A percentile compares a stretch with the other conserved stretches of the same genome.
phyloP scores from a whole-genome alignment of 2,329 filamentous ascomycete species.

The Trichoderma sp. region DNA sequence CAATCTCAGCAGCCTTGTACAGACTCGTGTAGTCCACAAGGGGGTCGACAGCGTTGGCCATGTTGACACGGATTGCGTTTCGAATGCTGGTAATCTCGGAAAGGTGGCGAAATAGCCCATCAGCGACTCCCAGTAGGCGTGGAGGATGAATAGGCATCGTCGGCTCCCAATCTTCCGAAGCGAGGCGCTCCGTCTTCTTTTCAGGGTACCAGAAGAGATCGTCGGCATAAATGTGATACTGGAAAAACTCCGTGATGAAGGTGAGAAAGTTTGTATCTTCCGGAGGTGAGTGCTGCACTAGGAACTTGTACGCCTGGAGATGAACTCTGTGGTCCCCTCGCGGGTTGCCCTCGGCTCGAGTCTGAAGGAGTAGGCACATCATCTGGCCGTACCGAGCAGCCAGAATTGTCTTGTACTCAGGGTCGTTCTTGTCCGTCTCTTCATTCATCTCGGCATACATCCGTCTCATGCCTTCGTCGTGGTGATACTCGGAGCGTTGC shows the following conservation, averaged over 20 bases:
- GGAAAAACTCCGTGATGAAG: slow-evolving; percentile 75
- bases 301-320: slow-evolving; percentile 69
- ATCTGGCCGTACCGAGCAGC: slow-evolving; percentile 62
- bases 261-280: slow-evolving; percentile 62
- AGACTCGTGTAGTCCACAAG: slow-evolving; percentile 71
- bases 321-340: slow-evolving; percentile 75
- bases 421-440: slow-evolving; percentile 42
- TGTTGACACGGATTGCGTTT: slow-evolving; percentile 68
- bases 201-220: slow-evolving; percentile 55
- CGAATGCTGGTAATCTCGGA: slow-evolving; percentile 76
- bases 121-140: slow-evolving; percentile 74
- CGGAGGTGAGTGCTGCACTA: slow-evolving; percentile 63
- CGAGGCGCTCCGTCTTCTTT: slow-evolving; percentile 37
- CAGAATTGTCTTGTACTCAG: slow-evolving; percentile 46
- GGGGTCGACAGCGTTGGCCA: slow-evolving; percentile 60
- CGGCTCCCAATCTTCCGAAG: slow-evolving; percentile 46
- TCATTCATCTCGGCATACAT: slow-evolving; percentile 48
- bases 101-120: slow-evolving; percentile 77
- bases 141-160: slow-evolving; percentile 44
- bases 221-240: slow-evolving; percentile 73
- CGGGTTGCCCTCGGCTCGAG: slow-evolving; percentile 54
- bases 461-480: slow-evolving; percentile 53
- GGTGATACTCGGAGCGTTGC: slow-evolving; percentile 54
- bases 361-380: slow-evolving; percentile 59
- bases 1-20: slow-evolving; percentile 71